phyloP scores from a whole-genome alignment of 2,329 filamentous ascomycete species.

The Paraphoma sp. region DNA sequence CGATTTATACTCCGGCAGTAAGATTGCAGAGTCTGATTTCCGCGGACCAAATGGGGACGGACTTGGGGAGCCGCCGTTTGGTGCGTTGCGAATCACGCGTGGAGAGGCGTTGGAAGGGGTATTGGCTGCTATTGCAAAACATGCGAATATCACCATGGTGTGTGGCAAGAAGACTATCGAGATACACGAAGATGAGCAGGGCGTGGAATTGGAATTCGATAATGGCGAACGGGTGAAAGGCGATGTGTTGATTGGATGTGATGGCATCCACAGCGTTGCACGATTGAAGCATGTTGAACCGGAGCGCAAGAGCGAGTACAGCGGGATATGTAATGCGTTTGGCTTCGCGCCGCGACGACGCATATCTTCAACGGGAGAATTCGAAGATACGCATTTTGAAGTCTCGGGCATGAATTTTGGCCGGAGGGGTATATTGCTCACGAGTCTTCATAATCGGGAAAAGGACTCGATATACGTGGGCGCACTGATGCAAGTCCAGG shows the following conservation, averaged over 20 bases:
- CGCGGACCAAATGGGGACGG: constrained; percentile 51
- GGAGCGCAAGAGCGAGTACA: constrained; percentile 50
- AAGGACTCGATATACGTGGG: constrained; percentile 53
- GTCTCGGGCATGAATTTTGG: constrained; percentile 55
- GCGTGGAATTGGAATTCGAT: constrained; percentile 54
- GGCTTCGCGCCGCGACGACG: constrained; percentile 51
- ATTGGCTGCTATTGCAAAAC: constrained; percentile 48
- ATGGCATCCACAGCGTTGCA: constrained; percentile 58
- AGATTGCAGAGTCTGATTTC: constrained; percentile 53
- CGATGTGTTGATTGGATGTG: constrained; percentile 62
- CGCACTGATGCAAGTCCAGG: constrained; percentile 53
- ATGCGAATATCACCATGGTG: constrained; percentile 50
- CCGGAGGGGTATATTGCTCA: constrained; percentile 53
- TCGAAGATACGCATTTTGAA: constrained; percentile 46
- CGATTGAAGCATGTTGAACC: constrained; percentile 55
- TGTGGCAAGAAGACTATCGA: constrained; percentile 52
- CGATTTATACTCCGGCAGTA: constrained; percentile 50
- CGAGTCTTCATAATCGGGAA: constrained; percentile 47
- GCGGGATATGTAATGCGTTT: constrained; percentile 55
- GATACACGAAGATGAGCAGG: constrained; percentile 50
- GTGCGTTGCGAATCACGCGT: constrained; percentile 53
- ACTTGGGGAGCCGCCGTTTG: constrained; percentile 53
- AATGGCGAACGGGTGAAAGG: constrained; percentile 52
- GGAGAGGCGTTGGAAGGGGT: constrained; percentile 54
- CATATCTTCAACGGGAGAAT: constrained; percentile 21